Evolutionary conservation across 805 yeast species (phyloP), one percentile per base, ranked within the genome.

Genomic region (Zygotorulaspora florentina): DNA sequence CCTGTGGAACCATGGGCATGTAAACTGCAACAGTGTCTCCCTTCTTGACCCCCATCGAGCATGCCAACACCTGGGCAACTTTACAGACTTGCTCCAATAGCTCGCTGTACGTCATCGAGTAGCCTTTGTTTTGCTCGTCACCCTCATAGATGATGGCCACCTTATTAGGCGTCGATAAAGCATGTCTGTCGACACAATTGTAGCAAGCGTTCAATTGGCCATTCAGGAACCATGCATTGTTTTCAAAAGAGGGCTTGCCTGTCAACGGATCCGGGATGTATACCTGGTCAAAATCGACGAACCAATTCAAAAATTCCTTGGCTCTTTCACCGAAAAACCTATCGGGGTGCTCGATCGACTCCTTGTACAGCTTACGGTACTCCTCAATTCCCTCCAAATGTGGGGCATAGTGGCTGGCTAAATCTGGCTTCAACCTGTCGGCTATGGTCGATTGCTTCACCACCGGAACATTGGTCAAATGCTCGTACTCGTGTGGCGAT

Each of bases 1-100:
- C 90, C 63, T 85, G 87, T 38, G 90, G 85, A 52, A 81, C 83
- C 93, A 85, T 86, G 58, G 95, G 95, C 71, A 86, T 72, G 65
- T 86, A 86, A 43, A 86, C 85, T 18, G 93, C 93, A 46, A 86
- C 91, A 13, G 89, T 83, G 62, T 86, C 95, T 57, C 93, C 93
- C 68, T 85, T 86, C 50, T 73, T 70, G 47, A 85, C 81, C 40
- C 90, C 90, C 73, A 81, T 70, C 13, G 66, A 59, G 48, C 71
- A 68, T 54, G 74, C 70, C 62, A 86, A 74, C 29, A 81, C 83
- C 56, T 84, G 87, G 7, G 91, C 85, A 44, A 83, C 80, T 61
- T 78, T 77, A 35, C 80, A 82, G 28, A 85, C 88, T 56, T 85
- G 77, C 54, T 77, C 77, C 54, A 85, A 71, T 56, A 86, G 73